Evolutionary conservation across 1,284 basidiomycete genomes (phyloP), one percentile per base, ranked within the genome.

Genomic region (Leccinum pachyderme): DNA sequence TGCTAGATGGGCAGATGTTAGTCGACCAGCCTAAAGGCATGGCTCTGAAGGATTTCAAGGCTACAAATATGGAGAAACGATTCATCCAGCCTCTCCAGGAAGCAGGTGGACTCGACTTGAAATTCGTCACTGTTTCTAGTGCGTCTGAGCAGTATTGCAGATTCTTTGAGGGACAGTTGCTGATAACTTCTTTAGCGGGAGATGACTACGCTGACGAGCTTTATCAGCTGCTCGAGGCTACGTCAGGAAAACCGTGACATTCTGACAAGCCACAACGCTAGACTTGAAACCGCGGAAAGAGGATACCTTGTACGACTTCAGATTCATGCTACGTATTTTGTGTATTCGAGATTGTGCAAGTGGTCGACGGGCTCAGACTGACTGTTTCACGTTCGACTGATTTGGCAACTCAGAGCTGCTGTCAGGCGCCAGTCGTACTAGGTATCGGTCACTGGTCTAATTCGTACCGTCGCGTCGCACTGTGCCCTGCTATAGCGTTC

Each of bases 81-180:
- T 63, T 54, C 33, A 43, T 54, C 5, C 0, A 1, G 0, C 28
- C 45, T 47, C 45, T 45, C 44, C 25, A 4, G 5, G 6, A 18
- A 7, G 45, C 45, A 22, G 45, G 50, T 0, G 58, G 54, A 3
- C 25, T 1, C 5, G 47, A 58, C 2, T 11, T 64, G 3, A 25
- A 45, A 0, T 7, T 48, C 9, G 53, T 54, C 25, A n/a, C 48
- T 6, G 53, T 60, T 22, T 62, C 63, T 18, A 43, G 61, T 62
- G 43, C 2, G 62, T 54, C 12, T 5, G n/a, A 29, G 3, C 8
- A 9, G 2, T 12, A 13, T 7, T 2, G 2, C 7, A 0, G 2
- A 13, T 39, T 39, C 29, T 4, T 45, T 24, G 29, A 32, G 31
- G 11, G 7, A 32, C 13, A 1, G 0, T 11, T 24, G 45, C n/a